Percentiles rank a stretch among this genome's conserved stretches.
These are phyloP conservation scores for Alternaria incomplexa DNA, from an alignment of 2,329 filamentous ascomycete genomes.

Conservation along the genomic window DNA sequence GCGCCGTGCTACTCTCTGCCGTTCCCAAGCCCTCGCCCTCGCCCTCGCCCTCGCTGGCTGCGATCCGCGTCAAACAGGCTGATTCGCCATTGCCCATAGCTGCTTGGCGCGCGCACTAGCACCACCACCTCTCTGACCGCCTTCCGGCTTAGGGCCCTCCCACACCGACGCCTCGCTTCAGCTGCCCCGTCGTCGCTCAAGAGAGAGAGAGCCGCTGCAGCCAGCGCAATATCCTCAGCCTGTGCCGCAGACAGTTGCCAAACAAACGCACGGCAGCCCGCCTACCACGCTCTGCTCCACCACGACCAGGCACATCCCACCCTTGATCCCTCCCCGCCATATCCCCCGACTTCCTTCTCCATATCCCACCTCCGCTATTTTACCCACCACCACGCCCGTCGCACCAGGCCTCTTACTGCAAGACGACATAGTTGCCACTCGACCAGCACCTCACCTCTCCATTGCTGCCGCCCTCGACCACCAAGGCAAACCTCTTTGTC, in stretches of 20 bases:
- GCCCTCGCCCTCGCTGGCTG: conserved; percentile 14
- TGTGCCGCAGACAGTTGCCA: conserved; percentile 11
- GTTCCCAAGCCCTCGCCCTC: conserved; percentile 16
- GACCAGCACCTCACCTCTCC: conserved; percentile 9
- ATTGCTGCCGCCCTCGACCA: conserved; percentile 21
- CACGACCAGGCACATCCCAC: conserved; percentile 26
- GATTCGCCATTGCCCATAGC: conserved; percentile 34
- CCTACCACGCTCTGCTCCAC: conserved; percentile 10
- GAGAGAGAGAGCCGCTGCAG: conserved; percentile 23
- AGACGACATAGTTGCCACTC: conserved; percentile 5
- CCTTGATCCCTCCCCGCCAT: conserved; percentile 38
- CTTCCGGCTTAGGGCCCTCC: conserved; percentile 27
- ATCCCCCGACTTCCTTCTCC: conserved; percentile 31
- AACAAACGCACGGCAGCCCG: conserved; percentile 7
- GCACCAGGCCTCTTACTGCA: conserved; percentile 27
- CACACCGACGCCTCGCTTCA: conserved; percentile 26
- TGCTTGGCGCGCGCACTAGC: conserved; percentile 30
- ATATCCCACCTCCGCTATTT: conserved; percentile 31
- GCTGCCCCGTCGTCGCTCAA: conserved; percentile 15
- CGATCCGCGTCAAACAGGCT: conserved; percentile 23
- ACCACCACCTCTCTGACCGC: conserved; percentile 37
- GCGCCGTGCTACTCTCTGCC: conserved; percentile 22
- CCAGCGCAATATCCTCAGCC: conserved; percentile 1
- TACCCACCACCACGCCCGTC: conserved; percentile 21
- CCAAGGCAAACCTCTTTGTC: conserved; percentile 33